Evolutionary conservation across 192 early-diverging fungal species (phyloP).

Genomic region (Thoreauomyces humboldtii): DNA sequence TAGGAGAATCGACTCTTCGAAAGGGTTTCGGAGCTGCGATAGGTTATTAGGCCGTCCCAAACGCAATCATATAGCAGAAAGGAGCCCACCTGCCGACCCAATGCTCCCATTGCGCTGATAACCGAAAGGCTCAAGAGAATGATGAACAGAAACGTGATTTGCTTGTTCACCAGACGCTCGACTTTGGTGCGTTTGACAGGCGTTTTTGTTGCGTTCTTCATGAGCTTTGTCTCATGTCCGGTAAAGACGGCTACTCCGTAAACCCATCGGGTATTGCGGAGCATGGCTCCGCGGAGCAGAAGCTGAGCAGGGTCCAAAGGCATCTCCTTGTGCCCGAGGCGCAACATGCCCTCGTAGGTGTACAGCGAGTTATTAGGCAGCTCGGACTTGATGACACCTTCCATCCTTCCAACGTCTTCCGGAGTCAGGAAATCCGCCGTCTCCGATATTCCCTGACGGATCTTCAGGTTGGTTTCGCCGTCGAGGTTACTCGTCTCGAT

Average conservation of each 20-base stretch:
- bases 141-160: conserved; percentile 90
- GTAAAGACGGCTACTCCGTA: conserved; percentile 95
- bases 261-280: conserved; percentile 93
- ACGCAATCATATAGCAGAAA: conserved; percentile 1
- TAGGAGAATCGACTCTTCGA: conserved; percentile 45
- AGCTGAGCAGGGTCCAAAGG: conserved; percentile 89
- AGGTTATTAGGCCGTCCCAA: no score
- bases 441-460: conserved; percentile 88
- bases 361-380: conserved; percentile 95
- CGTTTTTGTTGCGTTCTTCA: conserved; percentile 90
- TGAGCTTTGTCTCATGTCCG: conserved; percentile 96
- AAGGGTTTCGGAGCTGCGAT: conserved; percentile 40
- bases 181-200: conserved; percentile 92
- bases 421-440: conserved; percentile 75
- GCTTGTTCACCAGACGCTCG: conserved; percentile 84
- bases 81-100: conserved; percentile 36
- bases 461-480: conserved; percentile 97
- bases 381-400: conserved; percentile 80
- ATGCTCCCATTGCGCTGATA: conserved; percentile 80
- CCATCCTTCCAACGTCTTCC: conserved; percentile 56
- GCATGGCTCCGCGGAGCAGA: conserved; percentile 88
- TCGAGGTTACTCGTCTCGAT: conserved; percentile 98
- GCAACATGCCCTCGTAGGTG: conserved; percentile 83
- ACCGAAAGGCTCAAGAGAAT: conserved; percentile 83
- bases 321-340: conserved; percentile 66